Evolutionary conservation across 2,329 filamentous ascomycete genomes (phyloP).

Genomic region (Coniochaeta prunicola): DNA sequence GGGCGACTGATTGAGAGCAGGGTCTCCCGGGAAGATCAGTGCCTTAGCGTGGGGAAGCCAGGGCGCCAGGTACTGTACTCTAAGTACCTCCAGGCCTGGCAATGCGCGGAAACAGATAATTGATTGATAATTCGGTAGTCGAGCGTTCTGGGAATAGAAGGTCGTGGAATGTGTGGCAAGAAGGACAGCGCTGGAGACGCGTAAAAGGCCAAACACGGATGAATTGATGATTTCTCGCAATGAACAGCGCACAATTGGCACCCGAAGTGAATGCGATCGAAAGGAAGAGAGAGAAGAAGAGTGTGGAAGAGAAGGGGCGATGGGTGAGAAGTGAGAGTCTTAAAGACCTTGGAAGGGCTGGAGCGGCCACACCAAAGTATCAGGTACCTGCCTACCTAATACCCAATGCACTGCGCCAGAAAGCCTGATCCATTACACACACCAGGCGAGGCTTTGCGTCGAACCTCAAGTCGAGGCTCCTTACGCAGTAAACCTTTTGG

Average conservation of each 20-base stretch:
- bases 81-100: not conserved
- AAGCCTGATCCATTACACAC: not conserved
- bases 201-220: not conserved
- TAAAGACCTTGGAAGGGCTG: not conserved
- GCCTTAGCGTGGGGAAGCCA: not conserved
- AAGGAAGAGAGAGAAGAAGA: conserved; percentile 6
- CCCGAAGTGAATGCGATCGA: conserved; percentile 1
- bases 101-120: not conserved
- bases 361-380: not conserved
- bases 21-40: not conserved
- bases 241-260: not conserved
- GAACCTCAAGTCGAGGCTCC: too few relatives aligned
- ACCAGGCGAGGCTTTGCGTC: not conserved
- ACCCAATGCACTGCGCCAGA: not conserved
- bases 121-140: not conserved
- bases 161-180: not conserved
- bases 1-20: not conserved
- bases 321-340: not conserved
- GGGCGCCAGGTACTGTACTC: not conserved
- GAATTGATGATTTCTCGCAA: conserved; percentile 2
- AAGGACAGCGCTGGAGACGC: not conserved
- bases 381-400: not conserved
- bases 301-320: not conserved
- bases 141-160: not conserved
- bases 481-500: not conserved